Evolutionary conservation across 1,284 basidiomycete genomes (phyloP), one percentile per base, ranked within the genome.

Genomic region (Moesziomyces globuligerus): DNA sequence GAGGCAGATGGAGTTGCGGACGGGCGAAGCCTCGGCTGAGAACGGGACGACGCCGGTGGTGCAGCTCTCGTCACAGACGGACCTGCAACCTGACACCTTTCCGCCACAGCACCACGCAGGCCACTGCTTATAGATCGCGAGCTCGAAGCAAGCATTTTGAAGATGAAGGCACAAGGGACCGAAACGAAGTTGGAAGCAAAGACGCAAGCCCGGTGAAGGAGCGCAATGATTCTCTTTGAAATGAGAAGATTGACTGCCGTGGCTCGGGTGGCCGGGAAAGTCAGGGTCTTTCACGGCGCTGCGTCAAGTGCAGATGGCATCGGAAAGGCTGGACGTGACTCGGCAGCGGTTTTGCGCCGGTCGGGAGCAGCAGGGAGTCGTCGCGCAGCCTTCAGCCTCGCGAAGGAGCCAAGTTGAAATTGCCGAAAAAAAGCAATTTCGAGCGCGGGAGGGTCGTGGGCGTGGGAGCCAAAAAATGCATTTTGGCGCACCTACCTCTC

Each of bases 91-190:
- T 45, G 42, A 13, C n/a, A 36, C 48, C 48, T 37, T 37, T 47
- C 55, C 11, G 55, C 26, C 24, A 40, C 44, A 18, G 53, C 60
- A n/a, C 45, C 34, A 36, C 60, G 52, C 10, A 64, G 23, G 32
- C 36, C 36, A 28, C 48, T 28, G 34, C 48, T 25, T 39, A 59
- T 20, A n/a, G 34, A 41, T 7, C 40, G 32, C 37, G 32, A 34
- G 15, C 15, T 11, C 15, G 32, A 34, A 13, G 32, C 2, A 34
- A 34, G 23, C 21, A 41, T 41, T 24, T 15, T 23, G 20, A 13
- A 21, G 8, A 17, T 23, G 23, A 17, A 3, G 23, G 10, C 2
- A 21, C 15, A 8, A 8, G n/a, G 20, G 37, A n/a, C n/a, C n/a
- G n/a, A n/a, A n/a, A n/a, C n/a, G n/a, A n/a, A n/a, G 21, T 34